A percentile compares a stretch with the other conserved stretches of the same genome.
Conservation (phyloP, 202 grass and related monocot species). For the Schoenoplectus tabernaemontani region DNA sequence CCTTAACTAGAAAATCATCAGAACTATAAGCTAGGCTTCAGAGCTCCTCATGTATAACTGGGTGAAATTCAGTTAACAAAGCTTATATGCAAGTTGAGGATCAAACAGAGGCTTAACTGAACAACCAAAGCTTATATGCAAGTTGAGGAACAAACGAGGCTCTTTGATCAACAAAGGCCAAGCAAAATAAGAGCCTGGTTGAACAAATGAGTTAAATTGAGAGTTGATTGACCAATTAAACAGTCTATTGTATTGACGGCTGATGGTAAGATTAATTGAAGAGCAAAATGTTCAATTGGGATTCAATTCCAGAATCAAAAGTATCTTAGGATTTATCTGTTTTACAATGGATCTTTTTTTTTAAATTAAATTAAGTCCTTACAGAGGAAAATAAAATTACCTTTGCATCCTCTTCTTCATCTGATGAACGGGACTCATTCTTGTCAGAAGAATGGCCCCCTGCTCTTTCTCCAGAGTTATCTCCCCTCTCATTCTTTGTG, state of each 20-base stretch:
- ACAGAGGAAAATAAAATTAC: constrained; percentile 29
- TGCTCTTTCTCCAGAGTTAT: constrained; percentile 30
- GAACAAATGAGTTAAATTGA: not conserved
- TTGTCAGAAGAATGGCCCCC: constrained; percentile 31
- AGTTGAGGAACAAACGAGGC: not conserved
- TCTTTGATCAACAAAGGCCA: not conserved
- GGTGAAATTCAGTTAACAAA: not conserved
- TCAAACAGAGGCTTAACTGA: too few species aligned
- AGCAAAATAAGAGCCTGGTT: not conserved
- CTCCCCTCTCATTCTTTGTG: constrained; percentile 34
- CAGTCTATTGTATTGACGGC: not conserved
- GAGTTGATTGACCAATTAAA: not conserved
- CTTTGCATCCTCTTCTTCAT: constrained; percentile 56
- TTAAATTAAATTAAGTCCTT: not conserved
- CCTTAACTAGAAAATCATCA: not conserved
- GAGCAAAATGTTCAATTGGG: not conserved
- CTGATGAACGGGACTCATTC: constrained; percentile 56
- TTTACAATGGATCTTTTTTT: not conserved
- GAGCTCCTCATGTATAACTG: not conserved
- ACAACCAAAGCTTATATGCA: not conserved
- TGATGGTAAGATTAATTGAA: constrained; percentile 1
- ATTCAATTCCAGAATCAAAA: not conserved
- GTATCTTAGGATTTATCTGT: not conserved
- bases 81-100: not conserved
- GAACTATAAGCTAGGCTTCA: not conserved